Percentiles rank a stretch among this genome's conserved stretches.
Conservation (phyloP, 768 basidiomycete genomes). For the Amanita rubescens region DNA sequence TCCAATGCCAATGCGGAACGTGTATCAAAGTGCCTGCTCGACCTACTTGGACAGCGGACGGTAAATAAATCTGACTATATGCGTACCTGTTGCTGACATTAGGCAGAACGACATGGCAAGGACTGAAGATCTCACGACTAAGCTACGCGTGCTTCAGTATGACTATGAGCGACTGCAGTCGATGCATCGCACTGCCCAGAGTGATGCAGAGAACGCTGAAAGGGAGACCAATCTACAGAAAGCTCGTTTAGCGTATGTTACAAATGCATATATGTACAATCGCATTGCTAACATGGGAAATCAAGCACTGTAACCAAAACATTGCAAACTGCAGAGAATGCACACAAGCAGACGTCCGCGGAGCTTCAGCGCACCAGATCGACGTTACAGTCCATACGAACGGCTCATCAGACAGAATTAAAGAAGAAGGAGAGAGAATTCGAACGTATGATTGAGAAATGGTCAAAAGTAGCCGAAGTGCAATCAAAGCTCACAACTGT, state of each 20-base stretch:
- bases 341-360: constrained; percentile 61
- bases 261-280: background rate
- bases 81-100: background rate
- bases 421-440: constrained; percentile 79
- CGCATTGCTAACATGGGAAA: constrained; percentile 1
- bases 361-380: constrained; percentile 72
- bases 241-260: constrained; percentile 60
- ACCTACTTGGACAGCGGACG: constrained; percentile 68
- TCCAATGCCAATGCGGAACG: constrained; percentile 46
- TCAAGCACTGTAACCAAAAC: constrained; percentile 44
- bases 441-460: constrained; percentile 67
- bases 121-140: constrained; percentile 71
- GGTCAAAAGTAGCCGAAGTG: constrained; percentile 61
- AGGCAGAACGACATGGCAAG: constrained; percentile 62
- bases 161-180: constrained; percentile 70
- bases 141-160: constrained; percentile 69
- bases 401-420: constrained; percentile 61
- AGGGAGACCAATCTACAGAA: constrained; percentile 71
- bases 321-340: constrained; percentile 50
- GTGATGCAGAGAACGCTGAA: constrained; percentile 64
- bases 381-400: constrained; percentile 58
- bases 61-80: constrained; percentile 35
- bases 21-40: constrained; percentile 67
- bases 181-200: constrained; percentile 53
- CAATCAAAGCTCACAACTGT: constrained; percentile 50